A percentile compares a stretch with the other conserved stretches of the same genome.
These are phyloP conservation scores for Capsicum rhomboideum DNA, from an alignment of 257 asterid genomes.

Conservation along the genomic window DNA sequence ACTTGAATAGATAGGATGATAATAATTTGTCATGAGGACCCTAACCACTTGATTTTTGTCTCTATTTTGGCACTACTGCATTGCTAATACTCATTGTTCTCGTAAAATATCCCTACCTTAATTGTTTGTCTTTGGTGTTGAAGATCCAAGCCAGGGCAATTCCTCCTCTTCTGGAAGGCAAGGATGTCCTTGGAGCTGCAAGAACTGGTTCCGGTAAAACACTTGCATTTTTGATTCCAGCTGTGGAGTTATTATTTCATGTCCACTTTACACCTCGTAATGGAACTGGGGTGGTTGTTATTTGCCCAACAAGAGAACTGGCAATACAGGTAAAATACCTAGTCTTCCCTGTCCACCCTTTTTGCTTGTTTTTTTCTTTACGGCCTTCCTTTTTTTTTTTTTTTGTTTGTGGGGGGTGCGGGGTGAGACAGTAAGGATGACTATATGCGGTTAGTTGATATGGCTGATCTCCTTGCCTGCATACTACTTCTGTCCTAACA, in stretches of 20 bases:
- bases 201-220: slow-evolving; percentile 99
- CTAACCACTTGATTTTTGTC: neutral
- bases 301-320: slow-evolving; percentile 97
- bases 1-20: neutral
- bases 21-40: neutral
- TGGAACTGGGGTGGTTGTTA: slow-evolving; percentile 85
- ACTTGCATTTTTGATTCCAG: slow-evolving; percentile 84
- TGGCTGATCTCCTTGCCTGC: neutral
- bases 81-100: neutral
- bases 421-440: neutral
- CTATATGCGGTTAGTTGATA: neutral
- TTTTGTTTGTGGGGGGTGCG: neutral
- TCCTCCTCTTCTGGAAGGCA: slow-evolving; percentile 77
- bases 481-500: neutral
- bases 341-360: neutral
- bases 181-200: slow-evolving; percentile 97
- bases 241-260: slow-evolving; percentile 65
- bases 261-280: slow-evolving; percentile 55
- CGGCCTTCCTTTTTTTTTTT: no score
- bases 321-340: slow-evolving; percentile 66
- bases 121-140: slow-evolving; percentile 6
- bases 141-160: slow-evolving; percentile 93
- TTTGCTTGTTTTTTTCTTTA: neutral
- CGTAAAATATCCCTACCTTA: neutral
- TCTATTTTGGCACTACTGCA: neutral